phyloP scores from a whole-genome alignment of 2,329 filamentous ascomycete species.

The Monosporascus sp. region DNA sequence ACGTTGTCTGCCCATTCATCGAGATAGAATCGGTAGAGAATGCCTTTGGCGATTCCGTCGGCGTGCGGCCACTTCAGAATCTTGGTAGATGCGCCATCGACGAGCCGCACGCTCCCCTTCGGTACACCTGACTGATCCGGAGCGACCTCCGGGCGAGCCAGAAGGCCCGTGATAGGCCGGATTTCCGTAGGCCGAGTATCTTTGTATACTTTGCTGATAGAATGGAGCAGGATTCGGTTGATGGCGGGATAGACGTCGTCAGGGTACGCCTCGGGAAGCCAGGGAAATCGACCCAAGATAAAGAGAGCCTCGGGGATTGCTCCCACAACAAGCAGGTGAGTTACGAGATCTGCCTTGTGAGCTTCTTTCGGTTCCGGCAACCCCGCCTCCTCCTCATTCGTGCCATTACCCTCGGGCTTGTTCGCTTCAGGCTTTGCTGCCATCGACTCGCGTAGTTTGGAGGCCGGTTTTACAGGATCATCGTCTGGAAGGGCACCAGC shows the following conservation, averaged over 20 bases:
- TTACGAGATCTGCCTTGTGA: conserved; percentile 81
- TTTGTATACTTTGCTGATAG: conserved; percentile 66
- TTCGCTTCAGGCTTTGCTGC: conserved; percentile 50
- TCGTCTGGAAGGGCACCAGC: conserved; percentile 87
- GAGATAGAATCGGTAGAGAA: conserved; percentile 92
- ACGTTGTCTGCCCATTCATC: conserved; percentile 95
- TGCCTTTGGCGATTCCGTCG: conserved; percentile 72
- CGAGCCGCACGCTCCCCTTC: conserved; percentile 64
- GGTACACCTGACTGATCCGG: conserved; percentile 61
- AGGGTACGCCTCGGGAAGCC: conserved; percentile 80
- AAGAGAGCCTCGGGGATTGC: conserved; percentile 90
- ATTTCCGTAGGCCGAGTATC: conserved; percentile 30
- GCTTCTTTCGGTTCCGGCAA: conserved; percentile 67
- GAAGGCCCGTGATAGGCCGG: conserved; percentile 27
- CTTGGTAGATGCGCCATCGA: conserved; percentile 56
- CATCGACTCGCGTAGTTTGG: conserved; percentile 44
- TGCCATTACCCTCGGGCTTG: conserved; percentile 37
- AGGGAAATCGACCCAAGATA: conserved; percentile 86
- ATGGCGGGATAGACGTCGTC: conserved; percentile 72
- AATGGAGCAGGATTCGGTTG: conserved; percentile 80
- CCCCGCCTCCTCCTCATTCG: conserved; percentile 43
- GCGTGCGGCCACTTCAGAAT: conserved; percentile 78
- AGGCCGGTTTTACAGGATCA: conserved; percentile 57
- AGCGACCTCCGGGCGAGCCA: conserved; percentile 36
- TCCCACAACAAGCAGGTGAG: conserved; percentile 82